Evolutionary conservation across 164 flowering plant species (phyloP), one percentile per base, ranked within the genome.

Genomic region (Dillenia turbinata): DNA sequence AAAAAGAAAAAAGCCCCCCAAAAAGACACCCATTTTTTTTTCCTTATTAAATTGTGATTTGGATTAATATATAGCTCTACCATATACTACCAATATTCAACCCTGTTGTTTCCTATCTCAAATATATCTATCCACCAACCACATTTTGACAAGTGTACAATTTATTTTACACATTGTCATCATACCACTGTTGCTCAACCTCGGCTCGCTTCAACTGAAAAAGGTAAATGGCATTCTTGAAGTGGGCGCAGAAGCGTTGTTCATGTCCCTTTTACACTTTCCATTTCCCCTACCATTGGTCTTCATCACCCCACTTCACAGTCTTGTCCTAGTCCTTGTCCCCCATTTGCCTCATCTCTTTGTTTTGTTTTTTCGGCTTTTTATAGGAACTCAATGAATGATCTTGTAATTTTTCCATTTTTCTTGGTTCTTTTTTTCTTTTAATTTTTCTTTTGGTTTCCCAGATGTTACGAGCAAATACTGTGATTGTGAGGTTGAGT

Each of bases 221-320:
- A 56, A 62, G 71, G 68, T 60, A 62, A 69, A 49, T 51, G 46
- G 54, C 56, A 54, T 61, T 71, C 56, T 57, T 56, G 78, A 63
- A 78, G 85, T 75, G 67, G 80, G 89, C 60, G 82, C 85, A 33
- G 93, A 82, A 81, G 91, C 79, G 83, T 76, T 79, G 79, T 78
- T 63, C 71, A 64, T 45, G 7, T 65, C 57, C 51, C 47, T 33
- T 15, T 13, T 57, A 44, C 46, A 19, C 44, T 58, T 54, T 1
- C 44, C 50, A 19, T 56, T 60, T 49, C 40, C 17, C 10, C 59
- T 55, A 13, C 24, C 14, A 12, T 16, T 40, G 10, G 19, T 50
- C 65, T 69, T 44, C 26, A 54, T 55, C 19, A 47, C 59, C 17
- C 8, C 19, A 33, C 5, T 47, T 12, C 60, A 40, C 49, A 43